Evolutionary conservation across 1,284 basidiomycete genomes (phyloP), one percentile per base, ranked within the genome.

Genomic region (Phellopilus nigrolimitatus): DNA sequence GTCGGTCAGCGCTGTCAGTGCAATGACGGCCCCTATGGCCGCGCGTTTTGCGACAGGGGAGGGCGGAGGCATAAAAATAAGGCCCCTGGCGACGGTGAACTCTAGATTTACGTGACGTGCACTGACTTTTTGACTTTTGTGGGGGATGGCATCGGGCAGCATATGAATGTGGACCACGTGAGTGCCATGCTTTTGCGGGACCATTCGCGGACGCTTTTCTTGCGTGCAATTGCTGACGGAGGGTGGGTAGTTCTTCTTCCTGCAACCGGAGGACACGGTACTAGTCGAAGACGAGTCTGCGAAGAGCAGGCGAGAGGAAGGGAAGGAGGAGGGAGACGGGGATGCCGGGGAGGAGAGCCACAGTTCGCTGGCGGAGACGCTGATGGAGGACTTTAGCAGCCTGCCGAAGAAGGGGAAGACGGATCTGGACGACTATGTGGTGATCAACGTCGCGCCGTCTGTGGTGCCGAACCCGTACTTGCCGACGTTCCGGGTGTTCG

Each of bases 401-500:
- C 68, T 88, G 28, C 79, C 79, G 27, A 77, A 76, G 59, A 66
- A 69, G 17, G 64, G 70, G 30, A 72, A 75, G 56, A 70, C 78
- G 51, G 77, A 84, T 63, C 61, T 82, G 62, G 83, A 81, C 61
- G 75, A 86, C 59, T 90, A 84, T 61, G 79, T 77, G 3, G 80
- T 88, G 19, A 76, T 92, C 57, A 91, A 90, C 62, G 84, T 91
- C 27, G 78, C 79, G 31, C 87, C 91, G 6, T 80, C 86, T 37
- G 80, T 95, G 25, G 86, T 95, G 49, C 93, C 93, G n/a, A 92
- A 92, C 45, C 81, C 81, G 15, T 95, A 89, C 66, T 68, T 89
- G 40, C 91, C 94, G 1, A 79, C 84, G 8, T 82, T 95, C 58
- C 74, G 93, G 56, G 75, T 95, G 2, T 95, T 84, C 71, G 79